Conservation (phyloP, 176 grass and related monocot species). For the Triticum monococcum region DNA sequence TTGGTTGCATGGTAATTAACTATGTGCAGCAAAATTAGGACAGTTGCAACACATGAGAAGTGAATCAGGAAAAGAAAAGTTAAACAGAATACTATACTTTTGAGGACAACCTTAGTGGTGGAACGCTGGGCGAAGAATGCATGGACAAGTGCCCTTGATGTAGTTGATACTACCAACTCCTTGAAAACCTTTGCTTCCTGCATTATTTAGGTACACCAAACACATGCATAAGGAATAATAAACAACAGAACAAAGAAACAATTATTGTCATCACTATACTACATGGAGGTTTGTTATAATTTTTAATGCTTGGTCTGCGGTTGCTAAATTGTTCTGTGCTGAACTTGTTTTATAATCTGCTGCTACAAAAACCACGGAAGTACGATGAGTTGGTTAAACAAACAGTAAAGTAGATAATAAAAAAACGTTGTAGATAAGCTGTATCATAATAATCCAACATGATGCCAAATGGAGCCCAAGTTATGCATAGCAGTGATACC, state of each 20-base stretch:
- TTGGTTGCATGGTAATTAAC: not conserved
- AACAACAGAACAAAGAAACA: slow-evolving; percentile 23
- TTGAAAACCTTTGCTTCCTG: slow-evolving; percentile 89
- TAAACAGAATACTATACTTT: not conserved
- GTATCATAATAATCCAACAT: not conserved
- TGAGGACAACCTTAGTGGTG: slow-evolving; percentile 67
- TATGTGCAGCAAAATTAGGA: not conserved
- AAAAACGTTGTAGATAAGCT: not conserved
- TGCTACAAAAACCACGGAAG: not conserved
- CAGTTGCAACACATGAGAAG: not conserved
- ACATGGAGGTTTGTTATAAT: not conserved
- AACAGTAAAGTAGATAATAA: not conserved
- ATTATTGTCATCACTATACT: not conserved
- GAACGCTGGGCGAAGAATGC: slow-evolving; percentile 82
- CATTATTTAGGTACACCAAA: slow-evolving; percentile 22
- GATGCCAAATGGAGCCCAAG: not conserved
- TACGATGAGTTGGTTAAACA: not conserved
- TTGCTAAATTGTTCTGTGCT: not conserved
- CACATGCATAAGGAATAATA: not conserved
- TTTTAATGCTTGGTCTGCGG: not conserved
- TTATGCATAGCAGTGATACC: not conserved
- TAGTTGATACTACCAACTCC: slow-evolving; percentile 64
- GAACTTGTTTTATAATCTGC: not conserved
- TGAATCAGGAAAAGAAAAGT: slow-evolving; percentile 25
- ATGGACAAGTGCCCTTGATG: slow-evolving; percentile 82